phyloP scores from a whole-genome alignment of 31 red algal genomes.

The Endocladia muricata region DNA sequence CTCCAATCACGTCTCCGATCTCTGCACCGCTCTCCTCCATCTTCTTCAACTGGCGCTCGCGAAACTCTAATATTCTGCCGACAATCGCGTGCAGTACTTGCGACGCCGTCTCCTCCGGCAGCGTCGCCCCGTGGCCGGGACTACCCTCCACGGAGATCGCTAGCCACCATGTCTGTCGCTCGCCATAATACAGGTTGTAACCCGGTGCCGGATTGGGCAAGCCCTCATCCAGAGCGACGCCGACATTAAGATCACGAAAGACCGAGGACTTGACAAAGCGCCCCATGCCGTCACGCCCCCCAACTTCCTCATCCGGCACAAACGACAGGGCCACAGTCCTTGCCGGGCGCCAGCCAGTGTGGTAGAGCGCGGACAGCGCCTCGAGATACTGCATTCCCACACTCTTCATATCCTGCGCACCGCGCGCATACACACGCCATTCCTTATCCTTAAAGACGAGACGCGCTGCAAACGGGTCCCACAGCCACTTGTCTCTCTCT shows the following conservation, averaged over 20 bases:
- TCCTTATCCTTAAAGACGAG: conserved; percentile 21
- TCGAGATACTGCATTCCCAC: conserved; percentile 86
- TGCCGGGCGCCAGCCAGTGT: conserved; percentile 37
- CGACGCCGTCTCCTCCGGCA: conserved; percentile 67
- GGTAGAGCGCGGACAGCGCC: conserved; percentile 50
- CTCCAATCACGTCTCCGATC: conserved; percentile 64
- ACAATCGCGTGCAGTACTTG: conserved; percentile 48
- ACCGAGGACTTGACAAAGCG: conserved; percentile 39
- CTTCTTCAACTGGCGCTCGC: conserved; percentile 12
- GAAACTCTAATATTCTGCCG: conserved; percentile 23
- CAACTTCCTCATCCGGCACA: conserved; percentile 94
- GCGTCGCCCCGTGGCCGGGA: conserved; percentile 81
- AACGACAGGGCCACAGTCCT: conserved; percentile 58
- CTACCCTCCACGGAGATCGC: conserved; percentile 25
- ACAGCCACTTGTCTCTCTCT: conserved; percentile 53
- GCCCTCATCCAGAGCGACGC: conserved; percentile 87
- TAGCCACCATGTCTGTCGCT: conserved; percentile 87
- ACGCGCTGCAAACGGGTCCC: conserved; percentile 52
- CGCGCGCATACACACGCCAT: conserved; percentile 66
- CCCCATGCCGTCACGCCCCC: conserved; percentile 79
- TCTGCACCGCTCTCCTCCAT: conserved; percentile 27
- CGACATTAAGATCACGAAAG: conserved; percentile 49
- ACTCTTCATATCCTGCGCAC: conserved; percentile 94
- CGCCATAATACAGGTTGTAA: conserved; percentile 76
- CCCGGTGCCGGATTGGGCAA: conserved; percentile 28